Base-by-base conservation (phyloP, 192 early-diverging fungal species). In the Coemansia sp. region DNA sequence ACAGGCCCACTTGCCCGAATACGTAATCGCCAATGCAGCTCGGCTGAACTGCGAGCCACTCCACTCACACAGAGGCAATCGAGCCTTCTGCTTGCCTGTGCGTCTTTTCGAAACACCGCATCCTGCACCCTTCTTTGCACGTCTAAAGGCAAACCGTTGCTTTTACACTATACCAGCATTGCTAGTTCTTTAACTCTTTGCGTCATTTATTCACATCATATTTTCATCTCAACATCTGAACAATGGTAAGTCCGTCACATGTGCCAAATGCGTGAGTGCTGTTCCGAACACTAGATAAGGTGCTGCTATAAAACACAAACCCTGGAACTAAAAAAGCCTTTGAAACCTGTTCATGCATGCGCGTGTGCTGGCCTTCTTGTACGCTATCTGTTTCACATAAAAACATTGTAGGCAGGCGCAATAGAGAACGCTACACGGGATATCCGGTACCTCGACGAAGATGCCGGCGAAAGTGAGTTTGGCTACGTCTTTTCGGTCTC, bases 401-500 rank as follows among this genome's bases (percentile, higher is more conserved):
- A 14, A 46, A 17, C 39, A 22, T 10, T 62, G 21, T 83, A 93
- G 93, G 93, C 93, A 69, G 96, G 96, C 73, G 94, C 93, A 75
- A 78, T 96, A 63, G 91, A 93, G 69, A 90, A 92, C 74, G 94
- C 96, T 54, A 82, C 92, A 67, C 90, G 89, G 62, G 85, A 87
- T 57, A 75, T 96, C 71, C 88, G 87, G 62, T 89, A 85, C 68
- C 94, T 99, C 58, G 86, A 90, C 61, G 80, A 82, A 60, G 96
- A 98, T 77, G 95, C 96, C 57, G 81, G 79, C 50, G 97, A 98
- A 76, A 86, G 84, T 46, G 85, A 86, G 30, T 93, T 93, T 84
- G 97, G 97, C 73, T 94, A 85, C 59, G 90, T 99, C 33, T 99
- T 85, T 75, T 96, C 92, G 25, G 96, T 99, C n/a, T 98, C 97